A percentile compares a stretch with the other conserved stretches of the same genome.
Evolutionary conservation across 495 filamentous ascomycete genomes (phyloP).

Genomic region (Neurospora sp.): DNA sequence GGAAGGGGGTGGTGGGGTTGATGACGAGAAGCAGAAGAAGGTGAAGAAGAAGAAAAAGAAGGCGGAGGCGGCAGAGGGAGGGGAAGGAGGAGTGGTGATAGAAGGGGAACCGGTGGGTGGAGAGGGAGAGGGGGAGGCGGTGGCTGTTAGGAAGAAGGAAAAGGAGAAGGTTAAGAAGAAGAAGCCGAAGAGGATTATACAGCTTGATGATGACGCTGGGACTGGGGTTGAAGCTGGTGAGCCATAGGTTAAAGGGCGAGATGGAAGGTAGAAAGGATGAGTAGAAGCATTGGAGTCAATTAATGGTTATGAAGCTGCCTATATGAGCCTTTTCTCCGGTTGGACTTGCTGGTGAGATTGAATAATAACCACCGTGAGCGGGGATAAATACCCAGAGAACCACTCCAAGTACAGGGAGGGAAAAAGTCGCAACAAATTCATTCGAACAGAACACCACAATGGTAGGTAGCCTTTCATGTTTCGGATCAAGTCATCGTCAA

Average conservation of each 20-base stretch:
- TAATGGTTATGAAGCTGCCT: not conserved
- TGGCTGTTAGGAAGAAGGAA: constrained; percentile 33
- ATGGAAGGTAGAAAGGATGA: not conserved
- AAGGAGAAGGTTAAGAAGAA: constrained; percentile 41
- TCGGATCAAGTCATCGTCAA: not conserved
- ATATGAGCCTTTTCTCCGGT: not conserved
- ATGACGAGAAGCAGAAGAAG: constrained; percentile 5
- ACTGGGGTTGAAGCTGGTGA: not conserved
- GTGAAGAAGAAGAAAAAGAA: constrained; percentile 1
- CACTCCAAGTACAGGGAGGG: too few species aligned
- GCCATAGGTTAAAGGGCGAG: not conserved
- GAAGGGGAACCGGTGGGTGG: not conserved
- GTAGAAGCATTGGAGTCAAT: not conserved
- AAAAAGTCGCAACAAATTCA: not conserved
- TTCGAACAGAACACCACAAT: too few species aligned
- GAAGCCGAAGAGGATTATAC: constrained; percentile 26
- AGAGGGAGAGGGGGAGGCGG: constrained; percentile 5
- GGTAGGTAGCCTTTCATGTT: not conserved
- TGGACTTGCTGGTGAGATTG: not conserved
- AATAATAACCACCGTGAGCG: not conserved
- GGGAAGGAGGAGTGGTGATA: constrained; percentile 14
- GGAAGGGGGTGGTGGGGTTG: not conserved
- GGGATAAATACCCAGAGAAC: too few species aligned
- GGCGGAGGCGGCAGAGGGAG: constrained; percentile 31
- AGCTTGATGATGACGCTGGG: constrained; percentile 12